Conservation (phyloP, 495 filamentous ascomycete species). For the Bathelium albidoporum region DNA sequence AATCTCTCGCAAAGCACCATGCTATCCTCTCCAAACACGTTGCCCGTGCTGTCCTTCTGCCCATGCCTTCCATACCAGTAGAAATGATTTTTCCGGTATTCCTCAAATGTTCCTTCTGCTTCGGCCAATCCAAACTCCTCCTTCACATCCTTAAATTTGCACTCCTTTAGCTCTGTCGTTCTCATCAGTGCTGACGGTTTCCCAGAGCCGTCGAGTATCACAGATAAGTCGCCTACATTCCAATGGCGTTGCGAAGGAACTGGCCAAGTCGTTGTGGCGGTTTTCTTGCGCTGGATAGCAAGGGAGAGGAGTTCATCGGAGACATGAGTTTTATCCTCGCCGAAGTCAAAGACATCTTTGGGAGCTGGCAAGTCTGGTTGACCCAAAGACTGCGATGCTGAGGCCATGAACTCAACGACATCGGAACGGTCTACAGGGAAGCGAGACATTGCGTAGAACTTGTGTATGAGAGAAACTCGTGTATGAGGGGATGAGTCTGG, state of each 20-base stretch:
- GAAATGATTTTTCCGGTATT: constrained; percentile 25
- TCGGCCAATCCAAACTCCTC: constrained; percentile 30
- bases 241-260: constrained; percentile 25
- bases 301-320: constrained; percentile 17
- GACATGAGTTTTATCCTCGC: constrained; percentile 8
- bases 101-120: constrained; percentile 25
- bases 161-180: constrained; percentile 20
- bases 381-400: constrained; percentile 20
- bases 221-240: constrained; percentile 26
- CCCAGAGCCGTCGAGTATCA: constrained; percentile 26
- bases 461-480: too few relatives aligned
- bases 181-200: constrained; percentile 26
- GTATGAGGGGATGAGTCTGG: too few relatives aligned
- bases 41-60: constrained; percentile 16
- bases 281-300: constrained; percentile 24
- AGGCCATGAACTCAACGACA: constrained; percentile 24
- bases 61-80: constrained; percentile 11
- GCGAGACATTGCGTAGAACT: constrained; percentile 26
- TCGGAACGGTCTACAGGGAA: constrained; percentile 24
- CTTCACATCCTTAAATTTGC: constrained; percentile 26
- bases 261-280: constrained; percentile 30
- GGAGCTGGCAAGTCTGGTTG: constrained; percentile 15
- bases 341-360: constrained; percentile 30
- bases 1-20: constrained; percentile 30
- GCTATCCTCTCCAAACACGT: constrained; percentile 26